Evolutionary conservation across 2,329 filamentous ascomycete genomes (phyloP).

Genomic region (Calonectria pseudoreteaudii): DNA sequence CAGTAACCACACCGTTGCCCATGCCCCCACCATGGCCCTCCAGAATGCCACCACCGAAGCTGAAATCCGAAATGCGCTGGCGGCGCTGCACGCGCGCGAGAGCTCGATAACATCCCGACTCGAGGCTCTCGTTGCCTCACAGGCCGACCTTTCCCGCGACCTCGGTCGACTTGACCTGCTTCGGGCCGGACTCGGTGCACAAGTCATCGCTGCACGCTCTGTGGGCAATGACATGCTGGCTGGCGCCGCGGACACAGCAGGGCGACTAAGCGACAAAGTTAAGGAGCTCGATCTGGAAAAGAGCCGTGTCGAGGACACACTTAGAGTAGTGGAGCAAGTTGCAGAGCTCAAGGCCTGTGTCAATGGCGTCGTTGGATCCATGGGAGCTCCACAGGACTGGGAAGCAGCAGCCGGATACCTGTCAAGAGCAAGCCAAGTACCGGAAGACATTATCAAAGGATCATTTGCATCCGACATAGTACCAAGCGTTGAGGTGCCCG

Average conservation of each 20-base stretch:
- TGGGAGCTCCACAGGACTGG: constrained; percentile 99
- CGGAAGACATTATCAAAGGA: constrained; percentile 82
- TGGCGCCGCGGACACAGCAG: constrained; percentile 85
- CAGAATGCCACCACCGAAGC: constrained; percentile 79
- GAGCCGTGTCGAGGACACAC: constrained; percentile 87
- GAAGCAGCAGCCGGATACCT: constrained; percentile 94
- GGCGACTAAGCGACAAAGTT: constrained; percentile 86
- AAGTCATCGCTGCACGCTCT: constrained; percentile 83
- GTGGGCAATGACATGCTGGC: constrained; percentile 94
- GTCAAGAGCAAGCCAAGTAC: constrained; percentile 83
- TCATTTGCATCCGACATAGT: constrained; percentile 93
- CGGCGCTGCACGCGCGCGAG: constrained; percentile 81
- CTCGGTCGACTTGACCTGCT: constrained; percentile 89
- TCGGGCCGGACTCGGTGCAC: constrained; percentile 87
- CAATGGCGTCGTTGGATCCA: constrained; percentile 91
- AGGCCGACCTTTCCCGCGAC: constrained; percentile 88
- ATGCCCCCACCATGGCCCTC: constrained; percentile 55
- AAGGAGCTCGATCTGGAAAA: constrained; percentile 92
- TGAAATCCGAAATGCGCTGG: constrained; percentile 83
- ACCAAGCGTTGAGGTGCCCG: constrained; percentile 94
- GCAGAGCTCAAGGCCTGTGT: constrained; percentile 97
- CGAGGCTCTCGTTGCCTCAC: constrained; percentile 81
- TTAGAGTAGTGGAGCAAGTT: constrained; percentile 94
- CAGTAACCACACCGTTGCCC: constrained; percentile 47
- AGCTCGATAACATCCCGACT: constrained; percentile 79